Evolutionary conservation across 345 rosid species (phyloP), one percentile per base, ranked within the genome.

Genomic region (Citrus sp.): DNA sequence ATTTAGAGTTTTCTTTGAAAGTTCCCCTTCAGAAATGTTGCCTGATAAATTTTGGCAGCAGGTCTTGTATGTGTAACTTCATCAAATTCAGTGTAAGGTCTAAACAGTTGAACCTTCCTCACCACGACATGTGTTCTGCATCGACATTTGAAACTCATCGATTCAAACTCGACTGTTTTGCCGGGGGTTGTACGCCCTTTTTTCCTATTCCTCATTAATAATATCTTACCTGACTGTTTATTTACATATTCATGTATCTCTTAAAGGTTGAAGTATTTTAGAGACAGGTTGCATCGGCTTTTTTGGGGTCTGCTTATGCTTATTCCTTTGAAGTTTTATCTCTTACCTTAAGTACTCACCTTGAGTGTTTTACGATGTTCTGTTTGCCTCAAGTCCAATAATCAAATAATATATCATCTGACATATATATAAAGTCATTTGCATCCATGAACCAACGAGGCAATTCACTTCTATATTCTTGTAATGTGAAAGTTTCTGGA

Each of bases 1-100:
- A 38, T 82, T 78, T 76, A 16, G 66, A 73, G 59, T 66, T 81
- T 59, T 24, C 8, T 78, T 81, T 74, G 27, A 61, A 38, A 54
- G 25, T 75, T 76, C 30, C 77, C 76, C 75, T 42, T 77, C 56
- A 63, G 74, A 79, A 58, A 67, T 72, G 84, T 87, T 81, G 87
- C 90, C 90, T 91, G 82, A 87, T 89, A 79, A 83, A 81, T 86
- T 85, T 91, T 87, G 88, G 89, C 90, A 87, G 89, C 91, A 89
- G 94, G 94, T 89, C 85, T 81, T 81, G 86, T 88, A 77, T 91
- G 89, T 91, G 87, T 90, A 84, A 79, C 94, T 86, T 67, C 94
- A 87, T 85, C 94, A 85, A 89, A 84, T 80, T 88, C 91, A 85
- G 86, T 85, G 85, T 91, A 89, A 84, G 91, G 85, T 83, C 91